These are phyloP conservation scores for Ramaria rubella DNA, from an alignment of 768 basidiomycete species.

Conservation along the genomic window DNA sequence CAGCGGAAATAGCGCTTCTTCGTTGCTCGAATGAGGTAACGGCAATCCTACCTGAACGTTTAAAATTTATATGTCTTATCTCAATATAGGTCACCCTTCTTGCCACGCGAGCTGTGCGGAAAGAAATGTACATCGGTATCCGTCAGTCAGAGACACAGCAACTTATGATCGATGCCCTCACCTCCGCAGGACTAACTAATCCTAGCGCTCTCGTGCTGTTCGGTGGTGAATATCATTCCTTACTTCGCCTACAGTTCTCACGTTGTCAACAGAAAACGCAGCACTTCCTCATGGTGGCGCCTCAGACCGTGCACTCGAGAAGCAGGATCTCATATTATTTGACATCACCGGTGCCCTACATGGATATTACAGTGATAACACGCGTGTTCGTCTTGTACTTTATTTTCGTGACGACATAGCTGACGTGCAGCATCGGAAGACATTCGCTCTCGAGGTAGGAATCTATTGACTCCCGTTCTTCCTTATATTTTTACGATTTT, in stretches of 20 bases:
- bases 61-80: background rate
- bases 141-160: conserved; percentile 60
- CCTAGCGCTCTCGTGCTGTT: conserved; percentile 66
- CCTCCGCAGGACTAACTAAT: conserved; percentile 49
- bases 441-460: background rate
- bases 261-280: conserved; percentile 56
- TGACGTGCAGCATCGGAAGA: background rate
- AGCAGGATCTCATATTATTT: conserved; percentile 63
- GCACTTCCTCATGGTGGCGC: conserved; percentile 81
- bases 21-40: conserved; percentile 73
- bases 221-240: conserved; percentile 47
- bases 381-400: conserved; percentile 45
- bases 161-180: conserved; percentile 53
- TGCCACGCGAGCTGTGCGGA: conserved; percentile 59
- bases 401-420: background rate
- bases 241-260: conserved; percentile 6
- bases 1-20: conserved; percentile 61
- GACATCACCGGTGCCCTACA: conserved; percentile 67
- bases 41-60: background rate
- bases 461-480: background rate
- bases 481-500: conserved; percentile 35
- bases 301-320: conserved; percentile 52
- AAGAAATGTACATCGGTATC: conserved; percentile 61
- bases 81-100: conserved; percentile 61
- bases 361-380: conserved; percentile 75